Conservation (phyloP, 768 basidiomycete species). For the Terana coerulea region DNA sequence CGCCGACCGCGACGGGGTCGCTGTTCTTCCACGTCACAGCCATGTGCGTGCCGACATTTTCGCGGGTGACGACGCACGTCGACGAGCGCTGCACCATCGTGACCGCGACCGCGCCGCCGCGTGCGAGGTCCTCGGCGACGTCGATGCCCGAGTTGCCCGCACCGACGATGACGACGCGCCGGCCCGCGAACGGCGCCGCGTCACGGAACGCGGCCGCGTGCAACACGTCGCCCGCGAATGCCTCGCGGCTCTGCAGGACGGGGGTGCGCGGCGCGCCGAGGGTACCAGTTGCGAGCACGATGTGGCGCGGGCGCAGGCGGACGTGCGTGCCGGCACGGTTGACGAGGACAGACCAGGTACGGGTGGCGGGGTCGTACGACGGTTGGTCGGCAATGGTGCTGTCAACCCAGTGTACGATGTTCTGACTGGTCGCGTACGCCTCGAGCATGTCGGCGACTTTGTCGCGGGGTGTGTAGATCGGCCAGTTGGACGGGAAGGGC, state of each 20-base stretch:
- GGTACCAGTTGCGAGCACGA: conserved; percentile 36
- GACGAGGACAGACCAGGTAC: conserved; percentile 33
- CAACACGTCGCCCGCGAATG: conserved; percentile 29
- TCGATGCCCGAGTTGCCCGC: conserved; percentile 40
- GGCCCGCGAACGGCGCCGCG: conserved; percentile 26
- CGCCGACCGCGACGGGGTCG: conserved; percentile 22
- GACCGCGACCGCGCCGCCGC: conserved; percentile 29
- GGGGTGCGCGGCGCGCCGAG: conserved; percentile 34
- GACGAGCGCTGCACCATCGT: conserved; percentile 42
- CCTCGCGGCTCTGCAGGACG: conserved; percentile 17
- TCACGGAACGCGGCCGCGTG: conserved; percentile 30
- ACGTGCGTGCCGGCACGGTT: conserved; percentile 26
- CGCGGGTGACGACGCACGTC: conserved; percentile 30
- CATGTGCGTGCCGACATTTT: background rate
- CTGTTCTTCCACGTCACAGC: conserved; percentile 13
- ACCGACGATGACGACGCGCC: conserved; percentile 36
- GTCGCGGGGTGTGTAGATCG: conserved; percentile 35
- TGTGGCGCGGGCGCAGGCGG: conserved; percentile 32
- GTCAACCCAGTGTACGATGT: conserved; percentile 39
- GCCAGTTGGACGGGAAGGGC: conserved; percentile 35
- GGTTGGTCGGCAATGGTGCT: conserved; percentile 28
- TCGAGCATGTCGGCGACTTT: conserved; percentile 43
- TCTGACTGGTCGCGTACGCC: conserved; percentile 35
- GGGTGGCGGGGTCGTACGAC: conserved; percentile 26
- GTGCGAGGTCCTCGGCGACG: conserved; percentile 33